Evolutionary conservation across 1,284 basidiomycete genomes (phyloP), one percentile per base, ranked within the genome.

Genomic region (Ceratobasidium sp.): DNA sequence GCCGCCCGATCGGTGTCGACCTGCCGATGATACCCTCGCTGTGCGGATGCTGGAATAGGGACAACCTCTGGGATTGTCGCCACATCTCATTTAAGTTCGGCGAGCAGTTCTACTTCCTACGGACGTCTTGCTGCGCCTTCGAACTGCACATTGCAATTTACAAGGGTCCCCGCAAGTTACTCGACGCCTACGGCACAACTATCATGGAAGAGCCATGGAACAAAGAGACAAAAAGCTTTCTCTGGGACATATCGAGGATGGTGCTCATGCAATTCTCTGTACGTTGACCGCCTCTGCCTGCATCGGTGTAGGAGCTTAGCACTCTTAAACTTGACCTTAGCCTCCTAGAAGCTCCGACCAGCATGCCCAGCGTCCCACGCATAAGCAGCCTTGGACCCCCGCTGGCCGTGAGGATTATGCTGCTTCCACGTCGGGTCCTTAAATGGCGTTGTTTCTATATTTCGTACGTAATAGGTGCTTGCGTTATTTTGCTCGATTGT

Each of bases 121-220:
- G n/a, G 4, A 43, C 56, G 29, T 61, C 69, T 1, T 73, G 57
- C 44, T 73, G 69, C 32, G 5, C 17, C 19, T 49, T 49, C 17
- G 57, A 73, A 40, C 57, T 73, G 9, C 69, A 73, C 32, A 29
- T 73, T 29, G 69, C 69, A 4, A 61, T 73, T 29, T 73, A 46
- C 32, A 46, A 29, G 19, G 56, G 25, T 46, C 43, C 32, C 17
- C 54, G 69, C 5, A 34, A 5, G 3, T 5, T 61, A 4, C 19
- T 22, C 29, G 44, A 73, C 9, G 43, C 34, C 8, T 56, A 73
- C 44, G 57, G 69, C 4, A 73, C 69, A 5, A 51, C 44, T 9
- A 62, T 73, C 15, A 61, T 73, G 56, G 40, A 73, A 29, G 69
- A 73, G 57, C n/a, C 11, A 7, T 73, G 69, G 69, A 19, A 54